phyloP scores from a whole-genome alignment of 306 rosid genomes.

The Pterocarpus macrocarpus region DNA sequence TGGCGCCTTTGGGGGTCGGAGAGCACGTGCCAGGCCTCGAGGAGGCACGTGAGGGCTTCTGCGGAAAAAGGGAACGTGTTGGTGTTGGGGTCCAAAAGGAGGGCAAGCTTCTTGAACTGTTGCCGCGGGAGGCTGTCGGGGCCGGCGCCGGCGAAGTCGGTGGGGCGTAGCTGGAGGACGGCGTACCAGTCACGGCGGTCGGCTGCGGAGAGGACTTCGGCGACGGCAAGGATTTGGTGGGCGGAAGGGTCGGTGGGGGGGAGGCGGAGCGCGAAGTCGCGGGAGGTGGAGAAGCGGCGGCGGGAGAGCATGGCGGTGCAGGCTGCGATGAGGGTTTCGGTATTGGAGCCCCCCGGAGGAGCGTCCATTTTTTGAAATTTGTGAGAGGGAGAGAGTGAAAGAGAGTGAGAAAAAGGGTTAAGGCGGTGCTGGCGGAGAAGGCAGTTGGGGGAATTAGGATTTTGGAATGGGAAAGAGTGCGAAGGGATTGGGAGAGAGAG shows the following conservation, averaged over 20 bases:
- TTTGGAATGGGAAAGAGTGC: neutral
- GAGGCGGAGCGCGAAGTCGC: slow-evolving; percentile 52
- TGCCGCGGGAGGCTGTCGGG: slow-evolving; percentile 37
- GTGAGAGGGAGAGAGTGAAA: neutral
- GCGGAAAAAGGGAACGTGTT: slow-evolving; percentile 54
- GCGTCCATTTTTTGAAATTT: slow-evolving; percentile 29
- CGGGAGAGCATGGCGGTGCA: slow-evolving; percentile 54
- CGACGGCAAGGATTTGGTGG: slow-evolving; percentile 56
- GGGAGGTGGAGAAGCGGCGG: slow-evolving; percentile 58
- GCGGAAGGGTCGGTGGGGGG: slow-evolving; percentile 20
- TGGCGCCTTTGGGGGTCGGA: slow-evolving; percentile 55
- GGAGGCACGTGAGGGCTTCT: slow-evolving; percentile 57
- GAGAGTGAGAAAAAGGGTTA: slow-evolving; percentile 8
- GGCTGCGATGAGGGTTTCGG: slow-evolving; percentile 41
- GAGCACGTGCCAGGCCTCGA: slow-evolving; percentile 64
- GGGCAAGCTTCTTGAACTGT: slow-evolving; percentile 56
- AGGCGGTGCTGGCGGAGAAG: neutral
- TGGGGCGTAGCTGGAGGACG: slow-evolving; percentile 58
- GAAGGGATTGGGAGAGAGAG: no score
- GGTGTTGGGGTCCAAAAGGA: slow-evolving; percentile 54
- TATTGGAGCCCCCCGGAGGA: slow-evolving; percentile 7
- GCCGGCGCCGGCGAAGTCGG: slow-evolving; percentile 44
- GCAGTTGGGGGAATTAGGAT: neutral
- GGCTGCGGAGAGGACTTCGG: slow-evolving; percentile 60
- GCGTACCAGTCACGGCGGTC: slow-evolving; percentile 56